Evolutionary conservation across 139 green algal genomes (phyloP).

Genomic region (Chlorella sorokiniana): DNA sequence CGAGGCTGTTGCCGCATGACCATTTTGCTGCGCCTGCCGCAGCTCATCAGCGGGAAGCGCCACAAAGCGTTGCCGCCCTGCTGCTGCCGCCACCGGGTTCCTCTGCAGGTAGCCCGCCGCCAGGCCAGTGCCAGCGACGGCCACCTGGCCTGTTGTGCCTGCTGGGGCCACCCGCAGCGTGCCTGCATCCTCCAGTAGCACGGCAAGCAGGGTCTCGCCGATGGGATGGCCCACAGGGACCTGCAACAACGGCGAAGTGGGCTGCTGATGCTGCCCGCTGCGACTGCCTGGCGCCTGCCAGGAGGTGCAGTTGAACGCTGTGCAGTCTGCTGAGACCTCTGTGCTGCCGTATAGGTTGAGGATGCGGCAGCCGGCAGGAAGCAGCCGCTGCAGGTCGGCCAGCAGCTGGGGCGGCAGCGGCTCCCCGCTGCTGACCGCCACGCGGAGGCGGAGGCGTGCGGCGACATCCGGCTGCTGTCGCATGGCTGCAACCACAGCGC

Average conservation of each 20-base stretch:
- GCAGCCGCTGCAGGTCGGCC: constrained; percentile 27
- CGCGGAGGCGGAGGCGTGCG: constrained; percentile 31
- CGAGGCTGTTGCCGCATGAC: background rate
- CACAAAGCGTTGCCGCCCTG: constrained; percentile 14
- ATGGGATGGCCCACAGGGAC: background rate
- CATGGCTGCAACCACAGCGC: constrained; percentile 32
- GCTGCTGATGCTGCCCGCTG: background rate
- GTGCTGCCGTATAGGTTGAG: constrained; percentile 71
- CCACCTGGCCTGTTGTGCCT: constrained; percentile 49
- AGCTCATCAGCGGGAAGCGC: background rate
- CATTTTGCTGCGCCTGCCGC: background rate
- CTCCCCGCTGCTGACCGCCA: constrained; percentile 64
- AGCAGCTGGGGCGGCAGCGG: constrained; percentile 44
- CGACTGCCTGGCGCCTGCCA: background rate
- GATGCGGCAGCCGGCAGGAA: constrained; percentile 43
- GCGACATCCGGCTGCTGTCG: background rate
- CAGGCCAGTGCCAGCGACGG: constrained; percentile 45
- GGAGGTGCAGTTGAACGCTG: constrained; percentile 23
- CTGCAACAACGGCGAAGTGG: no score
- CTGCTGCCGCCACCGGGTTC: background rate
- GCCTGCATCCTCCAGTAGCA: background rate
- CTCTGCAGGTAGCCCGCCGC: constrained; percentile 47
- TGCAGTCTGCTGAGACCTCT: constrained; percentile 57
- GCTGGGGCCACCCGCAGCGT: background rate
- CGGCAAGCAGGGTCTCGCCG: background rate